Evolutionary conservation across 257 asterid species (phyloP).

Genomic region (Galeopsis tetrahit): DNA sequence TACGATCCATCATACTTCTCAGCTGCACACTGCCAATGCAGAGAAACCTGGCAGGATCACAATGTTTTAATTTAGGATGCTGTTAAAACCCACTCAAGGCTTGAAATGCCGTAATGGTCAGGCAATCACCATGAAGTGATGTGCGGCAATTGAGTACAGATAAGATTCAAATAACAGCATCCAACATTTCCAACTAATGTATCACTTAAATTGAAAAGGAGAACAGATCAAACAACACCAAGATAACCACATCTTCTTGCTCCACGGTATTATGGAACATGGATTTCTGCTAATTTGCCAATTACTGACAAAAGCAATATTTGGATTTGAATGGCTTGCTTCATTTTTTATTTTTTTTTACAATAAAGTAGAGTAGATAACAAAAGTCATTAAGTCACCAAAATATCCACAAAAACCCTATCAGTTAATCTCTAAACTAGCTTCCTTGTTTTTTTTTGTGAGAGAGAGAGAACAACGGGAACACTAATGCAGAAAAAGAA

Average conservation of each 20-base stretch:
- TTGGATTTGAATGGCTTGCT: background rate
- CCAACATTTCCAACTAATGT: slow-evolving; percentile 38
- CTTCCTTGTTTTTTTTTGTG: background rate
- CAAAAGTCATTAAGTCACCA: background rate
- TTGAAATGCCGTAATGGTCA: slow-evolving; percentile 49
- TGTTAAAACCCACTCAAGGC: slow-evolving; percentile 51
- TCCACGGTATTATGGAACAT: background rate
- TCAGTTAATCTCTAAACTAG: slow-evolving; percentile 1
- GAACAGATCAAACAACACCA: background rate
- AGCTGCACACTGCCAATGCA: slow-evolving; percentile 99
- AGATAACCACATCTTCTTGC: slow-evolving; percentile 16
- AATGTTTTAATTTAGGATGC: slow-evolving; percentile 69
- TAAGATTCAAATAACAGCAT: slow-evolving; percentile 52
- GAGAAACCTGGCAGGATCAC: slow-evolving; percentile 99
- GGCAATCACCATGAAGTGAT: slow-evolving; percentile 41
- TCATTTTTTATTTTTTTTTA: background rate
- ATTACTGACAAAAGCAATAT: background rate
- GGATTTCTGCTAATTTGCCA: slow-evolving; percentile 3
- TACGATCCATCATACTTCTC: slow-evolving; percentile 97
- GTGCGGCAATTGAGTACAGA: slow-evolving; percentile 32
- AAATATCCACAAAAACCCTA: background rate
- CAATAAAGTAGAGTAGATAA: background rate
- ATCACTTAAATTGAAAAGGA: background rate
- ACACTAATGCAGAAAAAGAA: slow-evolving; percentile 16
- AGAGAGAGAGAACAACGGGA: slow-evolving; percentile 15